These are phyloP conservation scores for Artomyces pyxidatus DNA, from an alignment of 768 basidiomycete species.

Conservation along the genomic window DNA sequence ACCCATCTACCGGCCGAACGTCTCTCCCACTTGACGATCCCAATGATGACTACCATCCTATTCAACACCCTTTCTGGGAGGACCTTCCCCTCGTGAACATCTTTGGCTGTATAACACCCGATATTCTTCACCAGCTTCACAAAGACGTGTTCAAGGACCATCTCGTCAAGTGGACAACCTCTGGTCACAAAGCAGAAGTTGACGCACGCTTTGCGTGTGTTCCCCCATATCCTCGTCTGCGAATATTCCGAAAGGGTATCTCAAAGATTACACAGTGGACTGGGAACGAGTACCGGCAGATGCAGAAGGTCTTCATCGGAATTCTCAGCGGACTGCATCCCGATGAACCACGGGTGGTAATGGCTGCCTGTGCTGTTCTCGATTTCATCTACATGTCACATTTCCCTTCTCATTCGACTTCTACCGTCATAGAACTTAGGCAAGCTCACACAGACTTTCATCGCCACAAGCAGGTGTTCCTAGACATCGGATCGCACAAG, in stretches of 20 bases:
- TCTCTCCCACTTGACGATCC: background rate
- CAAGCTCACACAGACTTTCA: background rate
- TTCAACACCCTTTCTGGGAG: constrained; percentile 35
- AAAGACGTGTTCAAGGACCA: constrained; percentile 42
- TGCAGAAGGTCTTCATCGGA: constrained; percentile 17
- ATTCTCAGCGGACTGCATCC: background rate
- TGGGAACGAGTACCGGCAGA: constrained; percentile 33
- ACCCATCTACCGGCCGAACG: too few species aligned
- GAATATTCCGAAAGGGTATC: constrained; percentile 37
- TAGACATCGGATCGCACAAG: background rate
- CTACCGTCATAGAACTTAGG: background rate
- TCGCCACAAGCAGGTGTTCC: background rate
- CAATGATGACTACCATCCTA: constrained; percentile 7
- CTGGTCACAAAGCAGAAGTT: constrained; percentile 21
- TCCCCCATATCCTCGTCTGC: constrained; percentile 24
- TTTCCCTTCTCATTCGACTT: constrained; percentile 24
- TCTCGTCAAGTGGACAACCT: constrained; percentile 22
- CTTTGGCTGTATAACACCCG: constrained; percentile 27
- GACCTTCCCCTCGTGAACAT: constrained; percentile 20
- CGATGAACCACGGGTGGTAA: background rate
- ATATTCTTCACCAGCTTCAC: constrained; percentile 40
- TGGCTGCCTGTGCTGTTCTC: constrained; percentile 3
- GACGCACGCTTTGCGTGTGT: constrained; percentile 29
- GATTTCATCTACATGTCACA: constrained; percentile 34
- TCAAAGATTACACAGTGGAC: constrained; percentile 34